Conservation (phyloP, 345 rosid genomes). For the Gossypium herbaceum region DNA sequence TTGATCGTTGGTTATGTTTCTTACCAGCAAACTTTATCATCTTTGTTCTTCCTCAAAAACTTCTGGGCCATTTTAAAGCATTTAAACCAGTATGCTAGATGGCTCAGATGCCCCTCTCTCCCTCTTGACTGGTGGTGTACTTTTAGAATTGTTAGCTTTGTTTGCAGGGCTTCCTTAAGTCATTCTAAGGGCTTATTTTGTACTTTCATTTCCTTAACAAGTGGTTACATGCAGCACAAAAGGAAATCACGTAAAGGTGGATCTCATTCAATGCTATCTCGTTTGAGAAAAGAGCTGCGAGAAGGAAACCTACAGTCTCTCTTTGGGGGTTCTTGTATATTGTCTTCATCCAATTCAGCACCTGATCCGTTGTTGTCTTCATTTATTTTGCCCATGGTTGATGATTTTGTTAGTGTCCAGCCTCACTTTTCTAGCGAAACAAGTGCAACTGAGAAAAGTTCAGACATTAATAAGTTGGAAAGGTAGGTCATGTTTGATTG, state of each 20-base stretch:
- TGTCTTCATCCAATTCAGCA: conserved; percentile 67
- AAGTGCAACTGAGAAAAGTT: conserved; percentile 41
- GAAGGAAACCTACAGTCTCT: conserved; percentile 85
- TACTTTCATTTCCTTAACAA: conserved; percentile 51
- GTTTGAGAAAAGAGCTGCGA: conserved; percentile 77
- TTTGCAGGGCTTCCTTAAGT: conserved; percentile 3
- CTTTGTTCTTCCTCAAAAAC: not conserved
- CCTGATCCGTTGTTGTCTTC: conserved; percentile 89
- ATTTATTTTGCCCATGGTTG: conserved; percentile 71
- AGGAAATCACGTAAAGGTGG: conserved; percentile 83
- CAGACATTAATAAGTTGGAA: conserved; percentile 38
- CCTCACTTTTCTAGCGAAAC: conserved; percentile 45
- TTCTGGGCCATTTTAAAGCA: not conserved
- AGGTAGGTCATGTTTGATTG: conserved; percentile 32
- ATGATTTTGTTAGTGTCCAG: conserved; percentile 42
- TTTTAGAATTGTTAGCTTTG: not conserved
- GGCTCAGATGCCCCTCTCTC: not conserved
- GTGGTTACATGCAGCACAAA: conserved; percentile 74
- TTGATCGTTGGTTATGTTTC: not conserved
- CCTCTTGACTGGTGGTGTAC: too few relatives aligned
- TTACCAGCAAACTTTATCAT: not conserved
- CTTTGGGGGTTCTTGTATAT: conserved; percentile 60
- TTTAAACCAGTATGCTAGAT: not conserved
- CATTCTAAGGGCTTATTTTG: not conserved
- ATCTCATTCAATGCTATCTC: conserved; percentile 65